Evolutionary conservation across 495 filamentous ascomycete species (phyloP).

Genomic region (Tetracladium marchalianum): DNA sequence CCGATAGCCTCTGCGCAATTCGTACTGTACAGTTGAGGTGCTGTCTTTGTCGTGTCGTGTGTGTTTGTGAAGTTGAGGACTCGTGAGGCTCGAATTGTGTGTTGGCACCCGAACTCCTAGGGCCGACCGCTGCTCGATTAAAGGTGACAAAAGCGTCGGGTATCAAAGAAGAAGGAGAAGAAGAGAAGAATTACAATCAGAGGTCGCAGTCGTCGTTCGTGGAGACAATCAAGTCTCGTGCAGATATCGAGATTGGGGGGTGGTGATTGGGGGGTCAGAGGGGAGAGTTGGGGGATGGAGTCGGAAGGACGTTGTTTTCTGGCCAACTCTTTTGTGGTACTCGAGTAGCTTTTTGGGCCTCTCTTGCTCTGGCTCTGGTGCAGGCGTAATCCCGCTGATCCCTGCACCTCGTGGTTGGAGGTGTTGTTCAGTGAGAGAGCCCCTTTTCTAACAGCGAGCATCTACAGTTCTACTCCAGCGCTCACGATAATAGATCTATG

Average conservation of each 20-base stretch:
- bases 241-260: neutral
- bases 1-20: constrained; percentile 2
- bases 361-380: too few species aligned
- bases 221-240: neutral
- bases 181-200: constrained; percentile 13
- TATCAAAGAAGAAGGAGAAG: constrained; percentile 17
- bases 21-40: constrained; percentile 10
- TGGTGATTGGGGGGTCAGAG: neutral
- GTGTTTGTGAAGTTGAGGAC: neutral
- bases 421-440: too few species aligned
- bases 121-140: constrained; percentile 2
- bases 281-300: neutral
- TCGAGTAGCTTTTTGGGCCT: too few species aligned
- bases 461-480: too few species aligned
- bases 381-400: too few species aligned
- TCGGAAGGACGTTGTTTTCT: constrained; percentile 2
- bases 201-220: neutral
- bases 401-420: too few species aligned
- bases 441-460: too few species aligned
- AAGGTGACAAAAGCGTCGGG: constrained; percentile 5
- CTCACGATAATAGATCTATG: too few species aligned
- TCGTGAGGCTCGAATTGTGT: constrained; percentile 9
- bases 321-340: neutral
- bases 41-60: constrained; percentile 3
- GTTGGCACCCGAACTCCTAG: constrained; percentile 7